Evolutionary conservation across 768 basidiomycete species (phyloP), one percentile per base, ranked within the genome.

Genomic region (Leccinum sublutescens): DNA sequence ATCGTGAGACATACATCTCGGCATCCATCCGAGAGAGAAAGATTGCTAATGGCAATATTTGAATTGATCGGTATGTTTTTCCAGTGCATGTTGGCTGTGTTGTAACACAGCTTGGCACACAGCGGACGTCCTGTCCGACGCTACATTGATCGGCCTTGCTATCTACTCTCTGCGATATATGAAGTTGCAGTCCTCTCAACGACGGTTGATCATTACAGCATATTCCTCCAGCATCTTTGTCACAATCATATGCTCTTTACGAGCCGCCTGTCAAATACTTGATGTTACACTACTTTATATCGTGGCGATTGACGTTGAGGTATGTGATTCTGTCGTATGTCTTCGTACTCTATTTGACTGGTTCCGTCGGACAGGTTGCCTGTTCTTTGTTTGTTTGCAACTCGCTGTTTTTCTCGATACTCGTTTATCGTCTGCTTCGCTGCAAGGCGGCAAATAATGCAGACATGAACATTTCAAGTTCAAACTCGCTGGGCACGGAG

Each of bases 101-200:
- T 23, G 56, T 63, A 45, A 66, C 27, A 2, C 19, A 25, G 15
- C 14, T 50, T 4, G 55, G 17, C 48, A 31, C 5, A 48, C 49
- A 70, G 68, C 57, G 17, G 62, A 72, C 31, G 48, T 72, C 34
- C 27, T 72, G 10, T 62, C 66, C 12, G 68, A 64, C 34, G 36
- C 40, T 11, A 52, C 51, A 17, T 40, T 66, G 9, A 54, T 70
- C 27, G 10, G 23, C 49, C 38, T 66, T 49, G 55, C 64, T 8
- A 55, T 66, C 15, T 5, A 43, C 52, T 29, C 34, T 1, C 33
- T 64, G 17, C 58, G 50, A 51, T 57, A 55, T 29, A 38, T 56
- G 12, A 51, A 59, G 19, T 36, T 66, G 21, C 31, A 49, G 17
- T 48, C 12, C 23, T 50, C 38, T 14, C 52, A 53, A 36, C 64